Evolutionary conservation across 768 basidiomycete genomes (phyloP), one percentile per base, ranked within the genome.

Genomic region (Trametes meyenii): DNA sequence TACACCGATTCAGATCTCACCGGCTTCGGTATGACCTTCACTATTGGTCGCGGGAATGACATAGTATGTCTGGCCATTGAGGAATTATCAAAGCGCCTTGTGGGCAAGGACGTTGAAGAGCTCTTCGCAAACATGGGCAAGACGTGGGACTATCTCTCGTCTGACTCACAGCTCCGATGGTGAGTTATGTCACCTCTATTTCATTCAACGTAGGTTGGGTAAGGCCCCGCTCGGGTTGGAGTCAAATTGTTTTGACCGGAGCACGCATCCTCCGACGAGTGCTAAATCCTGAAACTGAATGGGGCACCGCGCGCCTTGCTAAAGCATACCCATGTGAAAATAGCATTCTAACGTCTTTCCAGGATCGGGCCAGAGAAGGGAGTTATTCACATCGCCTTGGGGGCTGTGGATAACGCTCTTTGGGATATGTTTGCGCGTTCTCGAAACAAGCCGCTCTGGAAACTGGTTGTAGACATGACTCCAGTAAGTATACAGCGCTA

Each of bases 331-430:
- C 29, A 8, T 33, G 21, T 13, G 5, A 13, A 24, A 24, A 21
- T 10, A 2, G 5, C 10, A 13, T 19, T 4, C 23, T 46, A 10
- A 46, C 21, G 1, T 24, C 21, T 19, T 21, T 43, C 52, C 53
- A 90, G 90, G 89, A 88, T 95, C 68, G 94, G 94, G 5, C 94
- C 95, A 0, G 95, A 96, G 72, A 96, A 96, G 74, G 96, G 96
- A 53, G 93, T 98, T 2, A 95, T 98, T 55, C 91, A 94, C 71
- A 87, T 96, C 53, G 93, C 94, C 2, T 83, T 90, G 0, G 92
- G 85, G 5, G 92, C 93, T 1, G 93, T 98, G 8, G 85, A 92
- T 72, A 97, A 97, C 65, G 96, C 95, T 0, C 69, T 96, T 2
- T 98, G 96, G 96, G 96, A 97, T 69, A 86, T 96, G 85, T 94